A percentile compares a stretch with the other conserved stretches of the same genome.
Evolutionary conservation across 495 filamentous ascomycete species (phyloP).

Genomic region (Aspergillus taichungensis): DNA sequence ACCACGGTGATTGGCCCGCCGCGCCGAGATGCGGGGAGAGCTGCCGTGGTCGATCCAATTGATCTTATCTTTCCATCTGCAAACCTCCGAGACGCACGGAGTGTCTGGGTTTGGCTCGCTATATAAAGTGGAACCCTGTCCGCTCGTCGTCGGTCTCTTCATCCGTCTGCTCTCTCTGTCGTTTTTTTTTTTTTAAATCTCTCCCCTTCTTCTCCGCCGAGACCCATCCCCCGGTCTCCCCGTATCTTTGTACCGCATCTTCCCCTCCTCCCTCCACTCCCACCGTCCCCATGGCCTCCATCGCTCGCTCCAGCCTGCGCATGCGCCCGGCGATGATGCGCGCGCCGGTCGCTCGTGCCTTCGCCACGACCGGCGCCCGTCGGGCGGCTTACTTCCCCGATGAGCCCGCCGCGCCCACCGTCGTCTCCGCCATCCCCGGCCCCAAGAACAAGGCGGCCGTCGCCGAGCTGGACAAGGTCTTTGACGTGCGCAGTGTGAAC

Average conservation of each 20-base stretch:
- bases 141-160: no score
- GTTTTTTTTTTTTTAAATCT: no score
- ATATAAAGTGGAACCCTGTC: no score
- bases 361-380: constrained; percentile 36
- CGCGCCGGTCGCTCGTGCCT: constrained; percentile 28
- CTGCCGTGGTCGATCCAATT: no score
- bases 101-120: no score
- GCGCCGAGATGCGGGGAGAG: no score
- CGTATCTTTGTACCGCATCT: not conserved
- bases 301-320: constrained; percentile 35
- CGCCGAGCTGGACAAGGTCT: constrained; percentile 71
- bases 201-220: no score
- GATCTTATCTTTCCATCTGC: no score
- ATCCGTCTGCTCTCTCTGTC: no score
- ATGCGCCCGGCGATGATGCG: constrained; percentile 31
- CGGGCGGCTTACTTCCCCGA: constrained; percentile 53
- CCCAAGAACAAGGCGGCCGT: constrained; percentile 65
- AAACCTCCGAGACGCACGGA: no score
- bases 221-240: no score
- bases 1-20: no score
- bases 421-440: constrained; percentile 78
- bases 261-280: not conserved
- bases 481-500: constrained; percentile 89
- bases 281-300: constrained; percentile 31
- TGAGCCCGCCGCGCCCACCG: constrained; percentile 66